phyloP scores from a whole-genome alignment of 1,139 yeast species.

The Hansenula anomala region DNA sequence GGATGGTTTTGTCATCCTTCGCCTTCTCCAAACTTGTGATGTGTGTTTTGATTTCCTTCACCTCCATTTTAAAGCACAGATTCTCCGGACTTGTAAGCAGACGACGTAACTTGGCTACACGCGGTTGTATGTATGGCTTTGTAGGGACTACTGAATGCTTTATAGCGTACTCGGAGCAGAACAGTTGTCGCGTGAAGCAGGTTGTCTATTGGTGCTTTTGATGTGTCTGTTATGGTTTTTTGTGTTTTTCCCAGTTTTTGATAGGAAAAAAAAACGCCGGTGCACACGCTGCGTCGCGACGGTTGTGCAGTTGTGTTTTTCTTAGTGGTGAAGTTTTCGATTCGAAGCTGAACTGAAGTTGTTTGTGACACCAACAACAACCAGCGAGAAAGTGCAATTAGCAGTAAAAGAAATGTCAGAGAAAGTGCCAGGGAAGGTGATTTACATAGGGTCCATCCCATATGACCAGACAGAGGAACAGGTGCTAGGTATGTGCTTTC shows the following conservation, averaged over 20 bases:
- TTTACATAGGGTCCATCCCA: slow-evolving; percentile 64
- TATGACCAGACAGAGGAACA: slow-evolving; percentile 87
- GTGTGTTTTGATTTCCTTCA: slow-evolving; percentile 67
- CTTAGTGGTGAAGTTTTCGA: no score
- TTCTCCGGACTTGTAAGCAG: not conserved
- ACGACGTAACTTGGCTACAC: no score
- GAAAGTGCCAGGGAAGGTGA: slow-evolving; percentile 37
- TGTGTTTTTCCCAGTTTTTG: no score
- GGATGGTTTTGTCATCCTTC: slow-evolving; percentile 57
- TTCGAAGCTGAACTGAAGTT: no score
- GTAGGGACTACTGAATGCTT: no score
- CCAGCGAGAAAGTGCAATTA: no score
- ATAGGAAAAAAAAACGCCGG: no score
- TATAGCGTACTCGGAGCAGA: no score
- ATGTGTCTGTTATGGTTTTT: not conserved
- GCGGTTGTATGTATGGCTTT: no score
- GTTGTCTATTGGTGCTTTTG: no score
- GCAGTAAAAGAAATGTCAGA: slow-evolving; percentile 19
- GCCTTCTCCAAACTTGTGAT: slow-evolving; percentile 74
- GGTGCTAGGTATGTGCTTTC: slow-evolving; percentile 38
- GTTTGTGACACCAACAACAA: not conserved
- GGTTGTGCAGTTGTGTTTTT: not conserved
- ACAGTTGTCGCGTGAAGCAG: no score
- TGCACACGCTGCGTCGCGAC: not conserved
- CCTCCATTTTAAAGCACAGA: slow-evolving; percentile 43